These are phyloP conservation scores for Trichoderma asperelloides DNA, from an alignment of 495 filamentous ascomycete species.

Conservation along the genomic window DNA sequence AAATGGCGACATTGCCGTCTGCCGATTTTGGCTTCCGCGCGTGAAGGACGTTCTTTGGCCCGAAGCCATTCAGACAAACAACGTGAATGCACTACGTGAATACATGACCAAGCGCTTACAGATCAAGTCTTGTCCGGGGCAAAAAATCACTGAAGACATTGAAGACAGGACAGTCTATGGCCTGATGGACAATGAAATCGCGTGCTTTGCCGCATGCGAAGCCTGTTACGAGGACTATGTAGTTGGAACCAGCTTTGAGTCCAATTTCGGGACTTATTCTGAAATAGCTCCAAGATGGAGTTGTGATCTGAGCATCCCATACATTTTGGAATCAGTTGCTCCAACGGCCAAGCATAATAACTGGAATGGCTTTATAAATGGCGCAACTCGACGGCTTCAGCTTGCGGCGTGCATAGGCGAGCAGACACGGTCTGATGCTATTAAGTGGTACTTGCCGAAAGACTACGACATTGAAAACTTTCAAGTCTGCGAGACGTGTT, in stretches of 20 bases:
- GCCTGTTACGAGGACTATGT: conserved; percentile 17
- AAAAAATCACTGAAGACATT: background rate
- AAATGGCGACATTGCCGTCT: conserved; percentile 2
- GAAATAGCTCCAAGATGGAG: background rate
- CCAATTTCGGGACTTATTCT: background rate
- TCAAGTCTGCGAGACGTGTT: conserved; percentile 18
- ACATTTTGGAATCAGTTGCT: background rate
- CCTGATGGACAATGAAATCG: conserved; percentile 1
- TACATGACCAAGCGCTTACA: conserved; percentile 14
- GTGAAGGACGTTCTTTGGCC: conserved; percentile 5
- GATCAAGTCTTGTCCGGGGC: conserved; percentile 14
- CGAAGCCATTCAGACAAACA: background rate
- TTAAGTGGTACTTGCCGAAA: conserved; percentile 12
- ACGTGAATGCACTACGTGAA: conserved; percentile 11
- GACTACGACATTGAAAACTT: conserved; percentile 8
- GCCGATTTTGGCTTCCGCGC: conserved; percentile 14
- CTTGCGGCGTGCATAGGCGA: conserved; percentile 10
- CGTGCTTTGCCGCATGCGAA: conserved; percentile 13
- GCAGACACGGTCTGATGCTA: conserved; percentile 7
- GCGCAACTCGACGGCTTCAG: background rate
- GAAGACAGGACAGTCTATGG: conserved; percentile 9
- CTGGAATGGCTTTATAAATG: conserved; percentile 1
- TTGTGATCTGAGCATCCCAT: conserved; percentile 1
- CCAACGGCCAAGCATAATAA: conserved; percentile 4
- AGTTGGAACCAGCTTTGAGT: conserved; percentile 9